These are phyloP conservation scores for Melocanna baccifera DNA, from an alignment of 176 grass and related monocot genomes.

Conservation along the genomic window DNA sequence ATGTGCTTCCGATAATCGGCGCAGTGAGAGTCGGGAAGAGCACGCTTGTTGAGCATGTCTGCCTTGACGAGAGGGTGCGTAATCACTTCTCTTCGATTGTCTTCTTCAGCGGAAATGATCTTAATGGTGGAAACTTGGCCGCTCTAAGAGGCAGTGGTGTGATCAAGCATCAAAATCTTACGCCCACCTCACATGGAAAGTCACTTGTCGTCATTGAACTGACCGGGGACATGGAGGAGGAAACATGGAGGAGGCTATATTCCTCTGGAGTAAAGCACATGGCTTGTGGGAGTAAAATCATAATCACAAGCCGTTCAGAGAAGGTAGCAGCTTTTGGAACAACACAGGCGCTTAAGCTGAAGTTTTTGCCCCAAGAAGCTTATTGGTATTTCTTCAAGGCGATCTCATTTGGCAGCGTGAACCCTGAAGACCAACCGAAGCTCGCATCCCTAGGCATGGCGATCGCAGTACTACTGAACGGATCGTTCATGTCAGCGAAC, in stretches of 20 bases:
- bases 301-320: constrained; percentile 7
- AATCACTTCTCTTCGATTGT: constrained; percentile 17
- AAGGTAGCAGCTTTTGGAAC: neutral
- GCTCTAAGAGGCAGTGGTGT: neutral
- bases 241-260: constrained; percentile 16
- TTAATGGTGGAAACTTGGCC: neutral
- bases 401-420: constrained; percentile 21
- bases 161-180: constrained; percentile 21
- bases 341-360: neutral
- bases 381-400: constrained; percentile 45
- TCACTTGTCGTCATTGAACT: constrained; percentile 24
- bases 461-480: neutral
- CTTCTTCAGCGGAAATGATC: neutral
- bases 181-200: neutral
- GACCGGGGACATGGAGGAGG: neutral
- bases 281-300: constrained; percentile 28
- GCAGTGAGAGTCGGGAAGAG: constrained; percentile 34
- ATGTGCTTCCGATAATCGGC: constrained; percentile 35
- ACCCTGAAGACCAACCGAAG: constrained; percentile 4
- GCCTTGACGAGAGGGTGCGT: constrained; percentile 31
- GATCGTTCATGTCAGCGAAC: neutral
- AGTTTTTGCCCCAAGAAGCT: neutral
- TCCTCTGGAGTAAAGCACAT: neutral
- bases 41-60: constrained; percentile 40
- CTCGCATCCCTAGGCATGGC: neutral